Evolutionary conservation across 2,329 filamentous ascomycete genomes (phyloP).

Genomic region (Aspergillus pseudonomiae): DNA sequence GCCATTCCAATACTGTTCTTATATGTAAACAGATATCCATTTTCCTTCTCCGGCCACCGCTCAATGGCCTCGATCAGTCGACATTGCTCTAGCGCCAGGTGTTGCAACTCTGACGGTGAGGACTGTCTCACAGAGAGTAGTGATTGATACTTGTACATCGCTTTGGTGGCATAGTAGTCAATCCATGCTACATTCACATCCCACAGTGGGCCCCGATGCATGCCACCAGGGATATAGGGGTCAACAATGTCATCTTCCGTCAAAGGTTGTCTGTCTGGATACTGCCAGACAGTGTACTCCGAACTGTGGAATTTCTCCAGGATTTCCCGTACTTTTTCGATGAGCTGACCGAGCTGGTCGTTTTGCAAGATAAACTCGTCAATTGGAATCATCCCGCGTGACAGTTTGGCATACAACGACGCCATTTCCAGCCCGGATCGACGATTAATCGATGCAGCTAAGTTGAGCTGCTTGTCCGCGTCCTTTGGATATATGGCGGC

Average conservation of each 20-base stretch:
- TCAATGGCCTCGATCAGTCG: conserved; percentile 79
- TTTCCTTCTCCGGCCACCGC: conserved; percentile 69
- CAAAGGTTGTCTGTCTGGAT: conserved; percentile 56
- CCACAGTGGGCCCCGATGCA: conserved; percentile 73
- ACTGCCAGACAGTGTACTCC: conserved; percentile 65
- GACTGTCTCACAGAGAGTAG: conserved; percentile 58
- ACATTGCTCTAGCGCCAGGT: conserved; percentile 70
- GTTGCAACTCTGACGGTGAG: conserved; percentile 57
- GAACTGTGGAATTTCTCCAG: conserved; percentile 68
- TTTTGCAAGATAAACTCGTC: conserved; percentile 69
- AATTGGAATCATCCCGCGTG: conserved; percentile 64
- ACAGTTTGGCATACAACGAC: conserved; percentile 71
- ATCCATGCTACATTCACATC: conserved; percentile 73
- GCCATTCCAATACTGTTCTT: conserved; percentile 78
- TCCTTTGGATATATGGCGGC: conserved; percentile 63
- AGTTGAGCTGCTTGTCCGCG: conserved; percentile 68
- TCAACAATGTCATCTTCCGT: conserved; percentile 71
- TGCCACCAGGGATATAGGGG: conserved; percentile 68
- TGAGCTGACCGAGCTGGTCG: conserved; percentile 50
- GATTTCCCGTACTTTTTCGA: conserved; percentile 47
- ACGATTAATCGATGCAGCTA: conserved; percentile 66
- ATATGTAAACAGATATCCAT: conserved; percentile 70
- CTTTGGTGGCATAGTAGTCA: conserved; percentile 76
- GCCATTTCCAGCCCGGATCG: conserved; percentile 80
- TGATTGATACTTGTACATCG: conserved; percentile 80